Percentiles rank a stretch among this genome's conserved stretches.
Conservation (phyloP, 176 grass and related monocot genomes). For the Elaeis guineensis region DNA sequence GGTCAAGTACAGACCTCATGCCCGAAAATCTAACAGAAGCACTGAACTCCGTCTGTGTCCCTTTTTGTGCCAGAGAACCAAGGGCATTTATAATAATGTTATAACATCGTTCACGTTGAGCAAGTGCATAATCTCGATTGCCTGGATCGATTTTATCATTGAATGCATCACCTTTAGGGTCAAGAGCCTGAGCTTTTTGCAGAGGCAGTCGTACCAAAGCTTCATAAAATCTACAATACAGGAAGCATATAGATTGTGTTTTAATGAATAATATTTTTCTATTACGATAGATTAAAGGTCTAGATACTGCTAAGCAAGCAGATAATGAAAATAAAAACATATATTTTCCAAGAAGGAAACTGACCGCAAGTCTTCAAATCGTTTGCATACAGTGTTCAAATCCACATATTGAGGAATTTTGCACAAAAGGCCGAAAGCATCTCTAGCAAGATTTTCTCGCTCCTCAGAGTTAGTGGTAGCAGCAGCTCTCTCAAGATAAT, state of each 20-base stretch:
- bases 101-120: constrained; percentile 74
- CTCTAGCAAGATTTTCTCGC: constrained; percentile 70
- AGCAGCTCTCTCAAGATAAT: constrained; percentile 82
- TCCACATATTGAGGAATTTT: constrained; percentile 76
- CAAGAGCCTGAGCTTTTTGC: constrained; percentile 84
- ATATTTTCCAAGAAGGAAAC: constrained; percentile 2
- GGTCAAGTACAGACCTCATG: constrained; percentile 43
- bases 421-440: constrained; percentile 73
- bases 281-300: no score
- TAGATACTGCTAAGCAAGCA: no score
- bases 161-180: constrained; percentile 44
- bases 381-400: constrained; percentile 85
- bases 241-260: constrained; percentile 19
- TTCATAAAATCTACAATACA: constrained; percentile 64
- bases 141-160: constrained; percentile 53
- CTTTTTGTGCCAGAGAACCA: constrained; percentile 47
- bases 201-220: constrained; percentile 81
- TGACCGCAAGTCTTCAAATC: constrained; percentile 92
- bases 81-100: constrained; percentile 79
- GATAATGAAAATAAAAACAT: not conserved
- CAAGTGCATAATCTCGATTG: constrained; percentile 30
- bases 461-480: constrained; percentile 44
- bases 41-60: constrained; percentile 19
- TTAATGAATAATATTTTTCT: not conserved
- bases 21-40: constrained; percentile 11